Evolutionary conservation across 2,329 filamentous ascomycete genomes (phyloP).

Genomic region (Alternaria tenuissima): DNA sequence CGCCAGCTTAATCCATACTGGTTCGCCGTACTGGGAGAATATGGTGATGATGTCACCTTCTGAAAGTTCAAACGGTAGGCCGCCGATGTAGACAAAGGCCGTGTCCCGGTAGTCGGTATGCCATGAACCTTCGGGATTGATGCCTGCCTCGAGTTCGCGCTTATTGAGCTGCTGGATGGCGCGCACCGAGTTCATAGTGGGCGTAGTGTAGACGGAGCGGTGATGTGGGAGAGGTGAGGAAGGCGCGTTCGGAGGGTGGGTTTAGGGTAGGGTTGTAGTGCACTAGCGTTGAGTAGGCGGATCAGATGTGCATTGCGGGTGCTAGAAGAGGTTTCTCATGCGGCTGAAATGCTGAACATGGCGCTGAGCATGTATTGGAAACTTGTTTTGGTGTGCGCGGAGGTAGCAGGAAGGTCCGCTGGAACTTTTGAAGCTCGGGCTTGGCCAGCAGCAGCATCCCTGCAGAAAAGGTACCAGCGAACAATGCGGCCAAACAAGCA

Average conservation of each 20-base stretch:
- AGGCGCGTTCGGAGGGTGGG: conserved; percentile 10
- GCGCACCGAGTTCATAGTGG: conserved; percentile 88
- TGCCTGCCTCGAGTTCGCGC: conserved; percentile 89
- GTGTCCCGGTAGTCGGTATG: conserved; percentile 98
- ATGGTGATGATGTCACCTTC: conserved; percentile 97
- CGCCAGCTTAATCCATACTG: conserved; percentile 88
- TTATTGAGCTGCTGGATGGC: conserved; percentile 93
- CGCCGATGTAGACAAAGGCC: conserved; percentile 95
- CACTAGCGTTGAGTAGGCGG: neutral
- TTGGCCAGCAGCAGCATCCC: conserved; percentile 40
- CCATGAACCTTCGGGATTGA: conserved; percentile 88
- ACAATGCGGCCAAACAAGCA: conserved; percentile 29
- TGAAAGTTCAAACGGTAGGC: conserved; percentile 87
- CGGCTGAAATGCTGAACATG: neutral
- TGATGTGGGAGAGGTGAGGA: conserved; percentile 11
- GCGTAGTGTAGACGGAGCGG: neutral
- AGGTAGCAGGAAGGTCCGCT: conserved; percentile 9
- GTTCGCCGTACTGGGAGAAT: conserved; percentile 96
- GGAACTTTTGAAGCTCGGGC: conserved; percentile 38
- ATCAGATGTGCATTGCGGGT: neutral
- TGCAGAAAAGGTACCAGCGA: conserved; percentile 40
- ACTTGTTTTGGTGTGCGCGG: neutral
- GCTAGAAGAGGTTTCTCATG: neutral
- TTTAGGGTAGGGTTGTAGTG: neutral
- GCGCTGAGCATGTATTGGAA: neutral